Evolutionary conservation across 805 yeast species (phyloP).

Genomic region (Saccharomyces paradoxus): DNA sequence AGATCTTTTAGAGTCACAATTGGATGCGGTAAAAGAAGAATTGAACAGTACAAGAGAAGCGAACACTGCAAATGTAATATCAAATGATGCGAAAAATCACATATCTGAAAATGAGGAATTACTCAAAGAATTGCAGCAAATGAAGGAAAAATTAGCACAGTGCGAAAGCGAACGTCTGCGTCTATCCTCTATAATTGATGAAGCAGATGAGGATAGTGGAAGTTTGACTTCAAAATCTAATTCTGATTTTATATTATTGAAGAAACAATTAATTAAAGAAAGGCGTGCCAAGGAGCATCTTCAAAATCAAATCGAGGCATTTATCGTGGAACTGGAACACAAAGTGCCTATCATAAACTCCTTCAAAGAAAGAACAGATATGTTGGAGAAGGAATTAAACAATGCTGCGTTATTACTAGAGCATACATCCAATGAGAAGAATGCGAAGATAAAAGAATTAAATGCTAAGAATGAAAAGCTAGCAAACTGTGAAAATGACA

Average conservation of each 20-base stretch:
- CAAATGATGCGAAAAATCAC: not conserved
- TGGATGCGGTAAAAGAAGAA: conserved; percentile 36
- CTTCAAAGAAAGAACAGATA: conserved; percentile 48
- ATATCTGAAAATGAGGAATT: conserved; percentile 23
- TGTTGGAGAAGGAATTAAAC: conserved; percentile 46
- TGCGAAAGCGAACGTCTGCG: conserved; percentile 29
- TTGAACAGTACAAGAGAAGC: conserved; percentile 45
- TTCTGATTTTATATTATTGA: conserved; percentile 54
- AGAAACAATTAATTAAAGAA: conserved; percentile 58
- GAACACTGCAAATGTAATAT: conserved; percentile 31
- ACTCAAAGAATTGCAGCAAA: conserved; percentile 21
- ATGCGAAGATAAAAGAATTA: conserved; percentile 26
- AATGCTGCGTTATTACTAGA: conserved; percentile 50
- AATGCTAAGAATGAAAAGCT: conserved; percentile 10
- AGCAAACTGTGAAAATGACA: conserved; percentile 27
- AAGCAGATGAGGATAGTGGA: conserved; percentile 25
- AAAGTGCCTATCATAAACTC: conserved; percentile 68
- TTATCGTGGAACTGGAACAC: conserved; percentile 66
- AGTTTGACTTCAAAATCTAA: conserved; percentile 31
- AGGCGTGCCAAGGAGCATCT: conserved; percentile 59
- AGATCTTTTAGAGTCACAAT: conserved; percentile 33
- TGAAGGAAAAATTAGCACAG: conserved; percentile 28
- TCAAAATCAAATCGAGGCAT: conserved; percentile 57
- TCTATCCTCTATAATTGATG: conserved; percentile 39
- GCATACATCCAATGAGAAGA: conserved; percentile 41